Base-by-base conservation (phyloP, 805 yeast species). In the Blastobotrys peoriensis region DNA sequence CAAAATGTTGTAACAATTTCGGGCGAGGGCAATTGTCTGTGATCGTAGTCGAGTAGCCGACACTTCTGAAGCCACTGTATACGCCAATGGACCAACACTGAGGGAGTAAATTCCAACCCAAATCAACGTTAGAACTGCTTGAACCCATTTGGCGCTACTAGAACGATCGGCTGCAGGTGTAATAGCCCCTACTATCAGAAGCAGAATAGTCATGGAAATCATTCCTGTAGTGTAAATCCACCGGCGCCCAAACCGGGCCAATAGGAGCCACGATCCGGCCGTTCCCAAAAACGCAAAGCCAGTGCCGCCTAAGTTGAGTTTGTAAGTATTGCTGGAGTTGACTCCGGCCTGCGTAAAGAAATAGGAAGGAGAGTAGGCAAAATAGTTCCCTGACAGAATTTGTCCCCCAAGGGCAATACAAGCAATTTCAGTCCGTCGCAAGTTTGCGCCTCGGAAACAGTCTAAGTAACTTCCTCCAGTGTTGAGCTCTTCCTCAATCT, bases 371-470 rank as follows among this genome's bases (percentile, higher is more conserved):
- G 38, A n/a, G 38, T 33, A 19, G 27, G 43, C 37, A 19, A 47
- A 42, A 30, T 41, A 39, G 13, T 46, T 44, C 8, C 43, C 43
- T 5, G 33, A 33, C n/a, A 33, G 23, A 16, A 33, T 22, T 33
- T 40, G 43, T 16, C 37, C 37, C 9, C 33, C 43, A 13, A 33
- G 34, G 16, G 37, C 38, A 19, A 33, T 9, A 22, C 43, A 40
- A 20, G 35, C 9, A 21, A 76, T 60, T 56, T 72, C 69, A 1
- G 83, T 77, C 61, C 82, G 65, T 58, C 81, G 64, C 10, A 64
- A 52, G 56, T 74, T 68, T 5, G 53, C 46, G 4, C 75, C 75
- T 52, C 61, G 68, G 65, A 77, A 72, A 49, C 78, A 75, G 45
- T 75, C 79, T 19, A 42, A 17, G 33, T 48, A 46, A 8, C 48